A percentile compares a stretch with the other conserved stretches of the same genome.
Conservation (phyloP, 306 rosid species). For the Cicer bijugum region DNA sequence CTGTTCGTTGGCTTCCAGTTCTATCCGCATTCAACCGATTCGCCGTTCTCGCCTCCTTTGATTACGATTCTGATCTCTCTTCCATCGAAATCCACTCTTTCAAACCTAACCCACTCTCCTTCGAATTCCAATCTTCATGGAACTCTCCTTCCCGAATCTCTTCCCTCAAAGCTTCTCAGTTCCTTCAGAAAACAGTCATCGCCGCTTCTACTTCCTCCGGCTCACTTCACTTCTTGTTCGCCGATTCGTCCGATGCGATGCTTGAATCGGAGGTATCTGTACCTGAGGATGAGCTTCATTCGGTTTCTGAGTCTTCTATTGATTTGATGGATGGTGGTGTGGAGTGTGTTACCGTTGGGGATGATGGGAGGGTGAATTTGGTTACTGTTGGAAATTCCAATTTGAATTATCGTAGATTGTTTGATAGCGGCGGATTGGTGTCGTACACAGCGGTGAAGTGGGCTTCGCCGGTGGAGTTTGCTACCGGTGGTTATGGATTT, state of each 20-base stretch:
- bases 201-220: slow-evolving; percentile 66
- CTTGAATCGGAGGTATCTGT: slow-evolving; percentile 62
- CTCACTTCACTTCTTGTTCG: slow-evolving; percentile 67
- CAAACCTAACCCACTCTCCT: slow-evolving; percentile 47
- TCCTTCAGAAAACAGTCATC: slow-evolving; percentile 61
- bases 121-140: slow-evolving; percentile 63
- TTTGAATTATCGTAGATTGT: slow-evolving; percentile 56
- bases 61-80: slow-evolving; percentile 59
- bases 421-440: slow-evolving; percentile 81
- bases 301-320: slow-evolving; percentile 53
- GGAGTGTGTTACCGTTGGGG: slow-evolving; percentile 80
- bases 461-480: slow-evolving; percentile 91
- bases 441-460: slow-evolving; percentile 73
- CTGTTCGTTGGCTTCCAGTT: slow-evolving; percentile 87
- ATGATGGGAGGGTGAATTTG: slow-evolving; percentile 82
- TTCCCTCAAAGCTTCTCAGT: slow-evolving; percentile 61
- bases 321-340: slow-evolving; percentile 72
- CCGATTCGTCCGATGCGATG: slow-evolving; percentile 54
- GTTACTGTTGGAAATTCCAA: slow-evolving; percentile 59
- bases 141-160: slow-evolving; percentile 64
- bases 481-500: slow-evolving; percentile 81
- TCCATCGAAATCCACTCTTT: slow-evolving; percentile 66
- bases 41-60: slow-evolving; percentile 68
- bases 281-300: slow-evolving; percentile 62
- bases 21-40: slow-evolving; percentile 66